These are phyloP conservation scores for Ceratobasidium sp. DNA, from an alignment of 1,284 basidiomycete species.

Conservation along the genomic window DNA sequence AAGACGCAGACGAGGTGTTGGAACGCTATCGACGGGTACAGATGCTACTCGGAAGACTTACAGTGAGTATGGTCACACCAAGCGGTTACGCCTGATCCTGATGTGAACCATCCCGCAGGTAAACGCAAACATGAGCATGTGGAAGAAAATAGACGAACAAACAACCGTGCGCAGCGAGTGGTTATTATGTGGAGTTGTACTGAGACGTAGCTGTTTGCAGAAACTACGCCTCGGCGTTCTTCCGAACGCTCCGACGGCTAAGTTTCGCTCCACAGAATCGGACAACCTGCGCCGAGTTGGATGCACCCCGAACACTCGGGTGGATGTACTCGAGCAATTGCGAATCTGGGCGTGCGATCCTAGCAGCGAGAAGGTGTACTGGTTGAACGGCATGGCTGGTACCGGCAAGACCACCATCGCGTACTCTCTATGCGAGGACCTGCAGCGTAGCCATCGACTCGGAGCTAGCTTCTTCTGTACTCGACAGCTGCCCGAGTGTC, in stretches of 20 bases:
- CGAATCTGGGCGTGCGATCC: not conserved
- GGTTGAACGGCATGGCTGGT: no score
- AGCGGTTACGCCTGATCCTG: not conserved
- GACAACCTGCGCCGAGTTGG: not conserved
- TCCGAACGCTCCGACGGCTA: not conserved
- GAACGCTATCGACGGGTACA: not conserved
- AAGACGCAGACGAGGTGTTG: not conserved
- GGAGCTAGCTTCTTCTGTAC: conserved; percentile 34
- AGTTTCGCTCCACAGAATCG: not conserved
- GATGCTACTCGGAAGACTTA: not conserved
- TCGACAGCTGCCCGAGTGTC: conserved; percentile 2
- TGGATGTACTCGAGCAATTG: not conserved
- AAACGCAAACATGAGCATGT: no score
- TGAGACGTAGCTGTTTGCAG: not conserved
- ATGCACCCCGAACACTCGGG: conserved; percentile 19
- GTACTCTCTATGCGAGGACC: not conserved
- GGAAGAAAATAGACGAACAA: not conserved
- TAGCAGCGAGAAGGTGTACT: no score
- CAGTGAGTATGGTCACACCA: not conserved
- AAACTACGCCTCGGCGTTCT: not conserved
- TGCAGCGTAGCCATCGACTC: not conserved
- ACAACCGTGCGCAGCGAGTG: not conserved
- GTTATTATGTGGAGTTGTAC: not conserved
- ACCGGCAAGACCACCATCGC: conserved; percentile 23
- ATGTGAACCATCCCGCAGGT: no score